phyloP scores from a whole-genome alignment of 2,329 filamentous ascomycete genomes.

The Hymenoscyphus occultus region DNA sequence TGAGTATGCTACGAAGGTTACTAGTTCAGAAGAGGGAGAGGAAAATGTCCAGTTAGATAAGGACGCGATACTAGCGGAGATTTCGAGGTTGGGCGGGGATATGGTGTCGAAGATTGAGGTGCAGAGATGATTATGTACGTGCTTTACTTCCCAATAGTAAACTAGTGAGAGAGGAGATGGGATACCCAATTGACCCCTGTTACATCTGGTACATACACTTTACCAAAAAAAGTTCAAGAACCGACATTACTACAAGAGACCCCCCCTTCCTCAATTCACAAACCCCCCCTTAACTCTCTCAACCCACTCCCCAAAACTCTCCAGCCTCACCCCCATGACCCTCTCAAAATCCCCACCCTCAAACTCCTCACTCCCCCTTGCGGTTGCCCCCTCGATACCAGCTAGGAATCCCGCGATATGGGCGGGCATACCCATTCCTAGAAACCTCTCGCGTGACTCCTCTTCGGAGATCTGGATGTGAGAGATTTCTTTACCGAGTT shows the following conservation, averaged over 20 bases:
- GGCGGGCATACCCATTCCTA: constrained; percentile 12
- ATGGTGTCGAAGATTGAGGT: constrained; percentile 66
- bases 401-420: constrained; percentile 18
- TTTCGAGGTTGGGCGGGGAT: constrained; percentile 64
- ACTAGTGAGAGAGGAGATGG: background rate
- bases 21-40: constrained; percentile 31
- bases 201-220: too few species aligned
- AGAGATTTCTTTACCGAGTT: constrained; percentile 19
- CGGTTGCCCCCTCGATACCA: constrained; percentile 12
- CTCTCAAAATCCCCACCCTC: constrained; percentile 17
- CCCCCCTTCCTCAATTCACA: background rate
- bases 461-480: constrained; percentile 21
- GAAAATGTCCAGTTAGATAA: constrained; percentile 62
- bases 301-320: constrained; percentile 19
- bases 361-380: constrained; percentile 17
- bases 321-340: constrained; percentile 17
- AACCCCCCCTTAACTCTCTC: constrained; percentile 13
- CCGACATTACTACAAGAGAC: too few species aligned
- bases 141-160: background rate
- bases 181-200: background rate
- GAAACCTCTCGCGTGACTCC: constrained; percentile 12
- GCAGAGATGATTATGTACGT: background rate
- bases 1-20: constrained; percentile 59
- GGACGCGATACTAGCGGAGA: constrained; percentile 66
- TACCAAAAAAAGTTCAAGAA: too few species aligned